Base-by-base conservation (phyloP, 2,329 filamentous ascomycete species). In the Paraphoma chrysanthemicola region DNA sequence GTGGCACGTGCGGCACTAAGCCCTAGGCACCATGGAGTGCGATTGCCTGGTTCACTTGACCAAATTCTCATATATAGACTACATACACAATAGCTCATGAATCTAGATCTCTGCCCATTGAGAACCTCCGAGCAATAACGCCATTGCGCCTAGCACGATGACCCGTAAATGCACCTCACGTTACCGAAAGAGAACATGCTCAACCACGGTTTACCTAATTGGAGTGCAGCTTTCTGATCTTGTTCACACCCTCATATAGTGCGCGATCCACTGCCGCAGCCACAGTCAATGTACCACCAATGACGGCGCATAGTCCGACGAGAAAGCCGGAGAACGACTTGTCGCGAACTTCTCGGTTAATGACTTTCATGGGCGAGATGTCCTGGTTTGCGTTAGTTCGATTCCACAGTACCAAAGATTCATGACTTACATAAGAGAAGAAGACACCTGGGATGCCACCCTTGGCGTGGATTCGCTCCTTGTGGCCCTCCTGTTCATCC, bases 341-440 rank as follows among this genome's bases (percentile, higher is more conserved):
- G 58, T 89, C 83, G 45, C 92, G 87, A 65, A 91, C 90, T 81
- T 99, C 96, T 53, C 93, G 90, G 82, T 99, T 99, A 79, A 99
- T 90, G 59, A 99, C 94, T 81, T 98, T 99, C 95, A 99, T 99
- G 5, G 95, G 95, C 2, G 94, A 98, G 77, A 99, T 99, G 70
- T 99, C 95, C 90, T 93, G 54, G 30, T n/a, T 18, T n/a, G n/a
- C 62, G 68, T 53, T 30, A 44, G 12, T 45, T 11, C 18, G 10
- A 31, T n/a, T 44, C 18, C 16, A 17, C 31, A 9, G 44, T 1
- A 23, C 23, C 23, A 23, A 23, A 5, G 3, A 23, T 2, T 23
- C 23, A 23, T 23, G 30, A 86, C 90, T 86, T 83, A 93, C 91
- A 70, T 99, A 99, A 64, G 93, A 96, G 82, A 99, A 98, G 83